Base-by-base conservation (phyloP, 371 early-diverging fungal species). In the Parasitella parasitica region DNA sequence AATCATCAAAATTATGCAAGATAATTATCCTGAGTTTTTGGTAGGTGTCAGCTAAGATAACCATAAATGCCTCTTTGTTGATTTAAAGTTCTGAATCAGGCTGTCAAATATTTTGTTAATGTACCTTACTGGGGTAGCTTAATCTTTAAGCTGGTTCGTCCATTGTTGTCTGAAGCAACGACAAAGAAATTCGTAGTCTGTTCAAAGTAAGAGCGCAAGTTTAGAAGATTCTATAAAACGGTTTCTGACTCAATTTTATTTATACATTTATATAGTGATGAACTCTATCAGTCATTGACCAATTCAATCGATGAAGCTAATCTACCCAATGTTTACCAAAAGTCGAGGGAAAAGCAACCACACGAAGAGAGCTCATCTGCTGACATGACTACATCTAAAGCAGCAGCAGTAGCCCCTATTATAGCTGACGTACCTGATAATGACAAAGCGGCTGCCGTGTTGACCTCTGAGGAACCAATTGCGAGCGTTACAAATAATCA, bases 21-120 rank as follows among this genome's bases (percentile, higher is more conserved):
- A 86, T 52, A 86, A 86, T 37, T 86, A 86, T 51, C 86, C 86
- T 1, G 86, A 86, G 63, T 78, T 83, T 30, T 71, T 86, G 72
- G 80, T 80, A 79, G 57, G 64, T 53, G 6, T 34, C 12, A 28
- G 4, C 15, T 38, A 18, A 11, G 20, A 58, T 24, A 24, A 20
- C 4, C 24, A 22, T n/a, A n/a, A n/a, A n/a, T n/a, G n/a, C n/a
- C 6, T 37, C 43, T 24, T 46, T 46, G 13, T 22, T 46, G 3
- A 46, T 24, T 0, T 46, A 24, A 20, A 24, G 13, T 18, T 12
- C 22, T 18, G 1, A 30, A 50, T 9, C 46, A 80, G 79, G 72
- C 79, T 13, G 65, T 69, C 39, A 86, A 86, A 76, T 77, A 75
- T 57, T 86, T 86, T 70, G 79, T 84, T 54, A 84, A 86, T 50